Base-by-base conservation (phyloP, 164 flowering plant genomes). In the Magnolia sinica region DNA sequence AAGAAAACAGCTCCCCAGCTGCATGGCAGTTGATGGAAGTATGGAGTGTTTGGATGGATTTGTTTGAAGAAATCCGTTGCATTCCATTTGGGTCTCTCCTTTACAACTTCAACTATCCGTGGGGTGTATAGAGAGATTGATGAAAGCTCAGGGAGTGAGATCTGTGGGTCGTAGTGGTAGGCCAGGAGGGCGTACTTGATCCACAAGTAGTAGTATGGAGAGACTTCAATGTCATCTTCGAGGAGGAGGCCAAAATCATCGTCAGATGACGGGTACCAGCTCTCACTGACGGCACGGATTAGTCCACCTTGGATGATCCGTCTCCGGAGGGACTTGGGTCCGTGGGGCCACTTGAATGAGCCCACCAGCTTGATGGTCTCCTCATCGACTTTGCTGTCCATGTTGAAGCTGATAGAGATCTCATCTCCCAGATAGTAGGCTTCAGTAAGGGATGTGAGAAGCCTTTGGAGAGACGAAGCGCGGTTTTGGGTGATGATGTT, bases 1-100 rank as follows among this genome's bases (percentile, higher is more conserved):
- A 95, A 93, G 87, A 93, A 95, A 20, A 95, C 96, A 20, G 98
- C 96, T 1, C 98, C 97, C 98, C 98, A 96, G 51, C 99, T 96
- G 82, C 99, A 96, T 13, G 98, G 97, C 8, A 96, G 73, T 75
- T 96, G 98, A 76, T 96, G 99, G 79, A 96, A 93, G 73, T 96
- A 96, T 31, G 99, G 99, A 1, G 97, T 96, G 89, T 96, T 89
- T 50, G 97, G 97, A 75, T 96, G 98, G 37, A 94, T 90, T 50
- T 68, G 79, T 78, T 85, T 89, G 91, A 96, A 96, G 83, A 85
- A 91, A 24, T 88, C 91, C 0, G 98, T 92, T 18, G 94, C 85
- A 74, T 92, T 94, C 99, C 98, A 96, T 80, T 86, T 91, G 19
- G 98, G 98, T 76, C 99, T 83, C 75, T 92, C 99, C 80, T 94